A percentile compares a stretch with the other conserved stretches of the same genome.
These are phyloP conservation scores for Penicillium pulvis DNA, from an alignment of 495 filamentous ascomycete genomes.

Conservation along the genomic window DNA sequence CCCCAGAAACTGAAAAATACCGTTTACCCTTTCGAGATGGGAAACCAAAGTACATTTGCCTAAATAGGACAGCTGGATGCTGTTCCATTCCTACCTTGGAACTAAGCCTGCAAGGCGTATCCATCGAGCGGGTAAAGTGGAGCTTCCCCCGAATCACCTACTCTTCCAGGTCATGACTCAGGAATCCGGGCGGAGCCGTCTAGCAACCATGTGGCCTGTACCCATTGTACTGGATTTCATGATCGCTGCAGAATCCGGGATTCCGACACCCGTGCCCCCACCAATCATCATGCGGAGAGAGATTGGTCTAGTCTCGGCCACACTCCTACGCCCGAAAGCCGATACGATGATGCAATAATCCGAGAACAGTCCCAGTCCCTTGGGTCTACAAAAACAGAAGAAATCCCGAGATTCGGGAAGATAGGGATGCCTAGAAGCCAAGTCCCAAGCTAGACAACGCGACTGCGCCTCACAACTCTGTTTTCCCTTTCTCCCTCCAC, in stretches of 20 bases:
- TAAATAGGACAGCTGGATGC: not conserved
- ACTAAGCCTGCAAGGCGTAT: not conserved
- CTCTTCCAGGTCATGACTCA: not conserved
- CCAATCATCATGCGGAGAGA: no score
- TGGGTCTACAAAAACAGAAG: not conserved
- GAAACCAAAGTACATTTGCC: conserved; percentile 4
- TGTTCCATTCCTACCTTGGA: not conserved
- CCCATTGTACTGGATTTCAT: not conserved
- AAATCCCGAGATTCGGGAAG: not conserved
- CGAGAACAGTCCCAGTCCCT: not conserved
- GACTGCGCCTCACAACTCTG: not conserved
- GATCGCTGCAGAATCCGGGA: conserved; percentile 3
- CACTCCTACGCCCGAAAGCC: conserved; percentile 1
- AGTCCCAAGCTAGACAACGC: not conserved
- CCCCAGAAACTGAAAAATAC: conserved; percentile 1
- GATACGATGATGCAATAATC: conserved; percentile 8
- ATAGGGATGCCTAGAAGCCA: not conserved
- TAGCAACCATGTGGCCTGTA: not conserved
- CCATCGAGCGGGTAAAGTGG: not conserved
- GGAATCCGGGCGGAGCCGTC: no score
- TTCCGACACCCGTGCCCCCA: not conserved
- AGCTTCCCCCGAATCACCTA: not conserved
- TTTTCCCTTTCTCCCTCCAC: not conserved
- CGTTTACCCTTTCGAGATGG: not conserved
- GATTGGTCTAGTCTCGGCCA: not conserved